phyloP scores from a whole-genome alignment of 768 basidiomycete species.

The Tylopilus subfusipes region DNA sequence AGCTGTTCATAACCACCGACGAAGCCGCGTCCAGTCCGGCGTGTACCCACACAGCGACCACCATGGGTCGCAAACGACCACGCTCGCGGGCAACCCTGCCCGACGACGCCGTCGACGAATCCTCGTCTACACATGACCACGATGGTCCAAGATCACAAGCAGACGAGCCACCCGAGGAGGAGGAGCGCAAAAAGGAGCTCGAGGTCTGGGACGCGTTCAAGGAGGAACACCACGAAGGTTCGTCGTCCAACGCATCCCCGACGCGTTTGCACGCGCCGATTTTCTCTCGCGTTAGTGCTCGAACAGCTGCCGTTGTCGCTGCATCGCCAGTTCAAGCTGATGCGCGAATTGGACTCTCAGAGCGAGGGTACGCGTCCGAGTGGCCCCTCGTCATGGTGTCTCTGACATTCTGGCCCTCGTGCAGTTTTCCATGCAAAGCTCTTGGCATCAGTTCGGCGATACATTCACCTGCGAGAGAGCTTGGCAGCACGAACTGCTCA shows the following conservation, averaged over 20 bases:
- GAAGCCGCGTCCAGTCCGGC: slow-evolving; percentile 3
- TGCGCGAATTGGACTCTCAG: slow-evolving; percentile 72
- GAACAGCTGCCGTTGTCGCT: slow-evolving; percentile 76
- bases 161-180: slow-evolving; percentile 18
- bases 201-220: slow-evolving; percentile 72
- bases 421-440: slow-evolving; percentile 41
- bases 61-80: slow-evolving; percentile 44
- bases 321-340: slow-evolving; percentile 64
- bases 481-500: slow-evolving; percentile 15
- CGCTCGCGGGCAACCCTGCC: slow-evolving; percentile 40
- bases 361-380: slow-evolving; percentile 42
- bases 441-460: slow-evolving; percentile 44
- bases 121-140: slow-evolving; percentile 8
- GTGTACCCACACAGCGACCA: slow-evolving; percentile 9
- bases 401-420: slow-evolving; percentile 4
- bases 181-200: slow-evolving; percentile 47
- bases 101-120: slow-evolving; percentile 17
- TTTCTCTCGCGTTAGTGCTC: slow-evolving; percentile 44
- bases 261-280: background rate
- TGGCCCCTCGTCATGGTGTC: background rate
- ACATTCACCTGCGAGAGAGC: slow-evolving; percentile 39
- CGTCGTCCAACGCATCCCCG: slow-evolving; percentile 7
- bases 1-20: background rate
- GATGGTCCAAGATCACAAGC: background rate
- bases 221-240: slow-evolving; percentile 80